A percentile compares a stretch with the other conserved stretches of the same genome.
phyloP scores from a whole-genome alignment of 2,329 filamentous ascomycete genomes.

The Coniochaeta sp. region DNA sequence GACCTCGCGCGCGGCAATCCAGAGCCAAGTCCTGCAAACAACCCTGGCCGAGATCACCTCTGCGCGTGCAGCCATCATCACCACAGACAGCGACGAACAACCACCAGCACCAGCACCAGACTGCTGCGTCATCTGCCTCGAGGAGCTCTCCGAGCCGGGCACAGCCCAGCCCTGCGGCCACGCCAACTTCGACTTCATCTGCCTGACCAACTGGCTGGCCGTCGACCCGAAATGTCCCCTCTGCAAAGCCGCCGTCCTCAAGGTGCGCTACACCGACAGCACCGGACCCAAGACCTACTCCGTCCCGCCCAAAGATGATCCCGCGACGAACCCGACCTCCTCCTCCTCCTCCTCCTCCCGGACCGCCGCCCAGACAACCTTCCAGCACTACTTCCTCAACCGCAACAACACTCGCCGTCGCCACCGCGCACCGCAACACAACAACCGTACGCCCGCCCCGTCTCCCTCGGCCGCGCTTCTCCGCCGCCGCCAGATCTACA shows the following conservation, averaged over 20 bases:
- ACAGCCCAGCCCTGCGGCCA: slow-evolving; percentile 72
- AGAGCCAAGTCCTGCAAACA: slow-evolving; percentile 32
- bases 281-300: slow-evolving; percentile 46
- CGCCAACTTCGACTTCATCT: slow-evolving; percentile 76
- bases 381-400: slow-evolving; percentile 2
- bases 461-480: slow-evolving; percentile 32
- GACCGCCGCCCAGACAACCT: not conserved
- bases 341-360: not conserved
- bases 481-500: slow-evolving; percentile 66
- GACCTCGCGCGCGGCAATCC: slow-evolving; percentile 22
- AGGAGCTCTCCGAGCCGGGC: slow-evolving; percentile 64
- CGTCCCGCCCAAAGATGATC: slow-evolving; percentile 23
- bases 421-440: not conserved
- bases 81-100: slow-evolving; percentile 14
- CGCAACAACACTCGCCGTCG: not conserved
- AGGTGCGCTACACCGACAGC: slow-evolving; percentile 54
- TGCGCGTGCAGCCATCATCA: slow-evolving; percentile 8
- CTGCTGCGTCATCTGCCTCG: slow-evolving; percentile 84
- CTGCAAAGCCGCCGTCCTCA: slow-evolving; percentile 53
- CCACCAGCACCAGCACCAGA: slow-evolving; percentile 24
- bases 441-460: slow-evolving; percentile 13
- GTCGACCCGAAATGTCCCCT: slow-evolving; percentile 66
- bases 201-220: slow-evolving; percentile 75
- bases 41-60: slow-evolving; percentile 34
- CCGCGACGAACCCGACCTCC: not conserved